A percentile compares a stretch with the other conserved stretches of the same genome.
Evolutionary conservation across 192 early-diverging fungal genomes (phyloP).

Genomic region (Entomortierella beljakovae): DNA sequence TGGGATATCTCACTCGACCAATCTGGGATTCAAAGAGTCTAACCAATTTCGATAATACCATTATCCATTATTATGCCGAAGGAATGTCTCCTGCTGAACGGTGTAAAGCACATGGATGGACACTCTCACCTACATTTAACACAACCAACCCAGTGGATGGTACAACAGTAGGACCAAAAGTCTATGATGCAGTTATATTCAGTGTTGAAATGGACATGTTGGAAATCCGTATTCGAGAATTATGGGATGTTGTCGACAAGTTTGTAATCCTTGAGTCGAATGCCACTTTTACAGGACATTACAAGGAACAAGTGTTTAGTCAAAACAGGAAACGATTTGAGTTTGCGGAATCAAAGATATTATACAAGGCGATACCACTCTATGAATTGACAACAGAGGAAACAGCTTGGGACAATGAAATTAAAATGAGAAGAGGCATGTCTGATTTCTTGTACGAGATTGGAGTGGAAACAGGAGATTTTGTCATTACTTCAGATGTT

Average conservation of each 20-base stretch:
- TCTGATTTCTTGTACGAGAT: slow-evolving; percentile 41
- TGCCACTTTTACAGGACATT: slow-evolving; percentile 63
- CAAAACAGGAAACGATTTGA: slow-evolving; percentile 61
- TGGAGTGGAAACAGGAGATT: slow-evolving; percentile 51
- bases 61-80: slow-evolving; percentile 59
- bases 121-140: too few relatives aligned
- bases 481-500: slow-evolving; percentile 67
- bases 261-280: slow-evolving; percentile 69
- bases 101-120: slow-evolving; percentile 66
- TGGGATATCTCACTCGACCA: slow-evolving; percentile 56
- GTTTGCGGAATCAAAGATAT: slow-evolving; percentile 66
- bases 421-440: slow-evolving; percentile 55
- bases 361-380: slow-evolving; percentile 49
- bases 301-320: slow-evolving; percentile 59
- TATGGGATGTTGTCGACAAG: slow-evolving; percentile 67
- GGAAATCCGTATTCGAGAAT: slow-evolving; percentile 60
- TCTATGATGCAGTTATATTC: slow-evolving; percentile 71
- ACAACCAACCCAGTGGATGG: too few relatives aligned
- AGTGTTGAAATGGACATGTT: slow-evolving; percentile 73
- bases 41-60: slow-evolving; percentile 20
- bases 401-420: slow-evolving; percentile 62
- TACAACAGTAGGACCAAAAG: slow-evolving; percentile 8
- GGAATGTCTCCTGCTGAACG: slow-evolving; percentile 34
- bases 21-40: slow-evolving; percentile 53
- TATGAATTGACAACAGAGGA: slow-evolving; percentile 40